Conservation (phyloP, 176 grass and related monocot species). For the Poa annua region DNA sequence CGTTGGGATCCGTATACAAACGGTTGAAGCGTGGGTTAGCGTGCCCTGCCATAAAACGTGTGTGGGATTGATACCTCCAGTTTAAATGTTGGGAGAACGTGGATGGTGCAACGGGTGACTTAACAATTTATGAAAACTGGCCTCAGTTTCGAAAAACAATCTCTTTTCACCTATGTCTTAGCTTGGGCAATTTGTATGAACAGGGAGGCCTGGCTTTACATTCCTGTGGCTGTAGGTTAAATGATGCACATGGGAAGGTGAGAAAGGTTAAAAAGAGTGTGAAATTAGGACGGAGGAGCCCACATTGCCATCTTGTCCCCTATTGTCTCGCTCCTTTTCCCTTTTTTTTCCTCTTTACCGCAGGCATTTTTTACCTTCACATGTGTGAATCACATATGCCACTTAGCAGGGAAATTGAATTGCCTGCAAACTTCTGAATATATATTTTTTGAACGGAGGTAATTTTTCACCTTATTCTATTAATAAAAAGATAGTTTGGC, state of each 20-base stretch:
- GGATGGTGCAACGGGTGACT: conserved; percentile 19
- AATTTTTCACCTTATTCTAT: too few species aligned
- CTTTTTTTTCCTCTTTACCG: conserved; percentile 28
- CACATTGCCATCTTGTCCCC: conserved; percentile 45
- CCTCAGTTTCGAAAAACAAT: too few species aligned
- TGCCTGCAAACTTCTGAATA: background rate
- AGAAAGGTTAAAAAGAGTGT: conserved; percentile 34
- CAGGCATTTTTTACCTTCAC: background rate
- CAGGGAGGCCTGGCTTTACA: conserved; percentile 46
- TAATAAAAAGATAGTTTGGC: too few species aligned
- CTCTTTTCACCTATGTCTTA: background rate
- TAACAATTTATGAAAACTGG: too few species aligned
- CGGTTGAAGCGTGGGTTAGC: conserved; percentile 45
- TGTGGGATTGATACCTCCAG: conserved; percentile 66
- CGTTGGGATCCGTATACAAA: conserved; percentile 57
- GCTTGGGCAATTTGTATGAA: conserved; percentile 65
- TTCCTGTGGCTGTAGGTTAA: conserved; percentile 47
- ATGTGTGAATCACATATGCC: background rate
- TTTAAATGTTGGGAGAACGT: conserved; percentile 49
- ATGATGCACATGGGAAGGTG: conserved; percentile 59
- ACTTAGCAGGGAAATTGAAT: background rate
- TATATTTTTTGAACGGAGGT: too few species aligned
- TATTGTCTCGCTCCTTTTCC: conserved; percentile 20
- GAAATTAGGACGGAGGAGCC: conserved; percentile 47
- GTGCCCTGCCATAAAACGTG: conserved; percentile 57